A percentile compares a stretch with the other conserved stretches of the same genome.
Conservation (phyloP, 257 asterid genomes). For the Solanum corneliomulleri region DNA sequence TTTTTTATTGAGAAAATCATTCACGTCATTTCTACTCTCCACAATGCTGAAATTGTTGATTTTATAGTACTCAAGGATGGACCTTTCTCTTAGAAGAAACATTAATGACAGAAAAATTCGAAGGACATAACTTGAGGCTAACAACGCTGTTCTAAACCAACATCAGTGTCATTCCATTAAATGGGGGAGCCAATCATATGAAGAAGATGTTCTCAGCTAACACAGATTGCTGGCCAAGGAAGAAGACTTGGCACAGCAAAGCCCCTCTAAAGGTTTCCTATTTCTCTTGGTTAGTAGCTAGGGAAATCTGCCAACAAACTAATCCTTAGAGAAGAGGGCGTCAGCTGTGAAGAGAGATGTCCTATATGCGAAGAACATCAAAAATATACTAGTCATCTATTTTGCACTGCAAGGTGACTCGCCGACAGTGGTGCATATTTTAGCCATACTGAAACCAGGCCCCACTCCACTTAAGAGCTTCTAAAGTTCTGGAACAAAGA, state of each 20-base stretch:
- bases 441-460: neutral
- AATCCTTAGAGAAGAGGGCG: neutral
- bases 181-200: neutral
- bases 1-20: neutral
- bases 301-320: neutral
- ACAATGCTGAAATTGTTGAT: neutral
- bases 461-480: neutral
- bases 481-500: neutral
- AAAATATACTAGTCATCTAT: neutral
- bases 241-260: neutral
- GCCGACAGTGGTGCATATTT: neutral
- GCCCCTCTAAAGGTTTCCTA: neutral
- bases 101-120: neutral
- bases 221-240: neutral
- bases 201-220: neutral
- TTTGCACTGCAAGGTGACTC: neutral
- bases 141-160: neutral
- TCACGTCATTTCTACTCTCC: neutral
- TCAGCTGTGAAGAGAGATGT: neutral
- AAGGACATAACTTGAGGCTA: neutral
- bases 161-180: neutral
- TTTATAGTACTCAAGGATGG: neutral
- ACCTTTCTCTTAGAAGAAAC: neutral
- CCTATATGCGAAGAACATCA: neutral
- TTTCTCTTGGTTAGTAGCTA: neutral